Base-by-base conservation (phyloP, 192 early-diverging fungal genomes). In the Backusella luteola region DNA sequence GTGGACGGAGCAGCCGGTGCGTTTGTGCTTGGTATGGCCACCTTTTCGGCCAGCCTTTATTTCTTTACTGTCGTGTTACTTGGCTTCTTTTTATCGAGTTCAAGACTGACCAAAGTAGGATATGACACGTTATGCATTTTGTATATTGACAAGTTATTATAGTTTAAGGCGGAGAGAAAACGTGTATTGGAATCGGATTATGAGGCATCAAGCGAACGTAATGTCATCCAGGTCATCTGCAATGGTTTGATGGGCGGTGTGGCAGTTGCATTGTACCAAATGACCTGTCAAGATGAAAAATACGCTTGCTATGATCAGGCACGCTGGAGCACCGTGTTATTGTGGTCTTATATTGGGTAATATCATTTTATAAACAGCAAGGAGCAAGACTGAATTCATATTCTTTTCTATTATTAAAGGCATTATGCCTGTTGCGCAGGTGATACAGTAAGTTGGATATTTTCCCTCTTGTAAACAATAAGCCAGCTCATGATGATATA, bases 11-110 rank as follows among this genome's bases (percentile, higher is more conserved):
- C 92, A 4, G 12, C 87, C 8, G 93, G 90, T 44, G 94, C 96
- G 6, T 89, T 90, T 49, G 73, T 90, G 32, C 86, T 95, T 19
- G 95, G 94, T 8, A 76, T 97, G 49, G 81, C 85, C 29, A 95
- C 94, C 4, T 93, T 95, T 66, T 87, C 86, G 34, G 90, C 93
- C 69, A 84, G 88, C 35, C 87, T 87, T 59, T 73, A 82, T 23
- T 77, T 93, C 38, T 94, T 94, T 77, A 85, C 91, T 7, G 80
- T 86, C 6, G 86, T 91, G 9, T 85, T 96, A 21, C 71, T 97
- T 29, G 83, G 82, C 1, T 97, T 97, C 75, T 97, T 91, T 76
- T 78, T 94, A 3, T 86, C 92, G 1, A 87, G 91, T 59, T 87
- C 87, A 41, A 74, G 71, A 66, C 67, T 90, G 66, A 90, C 89